Conservation (phyloP, 805 yeast species). For the Zygoascus flipseniorum region DNA sequence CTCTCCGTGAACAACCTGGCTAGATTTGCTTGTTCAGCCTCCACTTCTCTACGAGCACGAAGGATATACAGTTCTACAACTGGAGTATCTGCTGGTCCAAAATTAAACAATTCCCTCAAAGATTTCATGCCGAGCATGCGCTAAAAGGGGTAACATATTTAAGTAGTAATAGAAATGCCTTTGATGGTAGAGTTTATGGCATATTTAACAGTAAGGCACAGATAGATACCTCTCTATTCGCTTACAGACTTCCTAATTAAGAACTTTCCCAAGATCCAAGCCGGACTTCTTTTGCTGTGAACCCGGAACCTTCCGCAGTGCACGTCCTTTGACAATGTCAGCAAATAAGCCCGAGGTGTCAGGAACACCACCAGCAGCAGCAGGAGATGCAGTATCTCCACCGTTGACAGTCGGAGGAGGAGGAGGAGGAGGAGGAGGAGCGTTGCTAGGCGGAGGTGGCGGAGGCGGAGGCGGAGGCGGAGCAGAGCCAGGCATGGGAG, state of each 20-base stretch:
- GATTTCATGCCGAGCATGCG: background rate
- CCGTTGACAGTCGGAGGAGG: conserved; percentile 29
- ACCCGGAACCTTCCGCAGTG: conserved; percentile 25
- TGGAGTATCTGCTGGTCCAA: background rate
- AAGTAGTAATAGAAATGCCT: too few species aligned
- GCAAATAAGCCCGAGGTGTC: conserved; percentile 25
- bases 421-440: conserved; percentile 26
- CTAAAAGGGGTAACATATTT: background rate
- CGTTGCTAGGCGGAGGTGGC: conserved; percentile 25
- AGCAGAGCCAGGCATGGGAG: conserved; percentile 31
- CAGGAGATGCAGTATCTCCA: conserved; percentile 16
- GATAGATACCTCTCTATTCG: too few species aligned
- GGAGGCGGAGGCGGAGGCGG: conserved; percentile 30
- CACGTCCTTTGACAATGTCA: conserved; percentile 28
- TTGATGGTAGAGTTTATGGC: too few species aligned
- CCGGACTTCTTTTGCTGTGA: conserved; percentile 21
- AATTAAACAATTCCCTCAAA: background rate
- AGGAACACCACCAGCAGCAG: conserved; percentile 29
- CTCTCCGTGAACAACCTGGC: background rate
- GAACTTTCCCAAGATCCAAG: conserved; percentile 22
- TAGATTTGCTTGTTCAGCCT: background rate
- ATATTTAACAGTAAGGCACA: too few species aligned
- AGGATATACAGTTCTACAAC: background rate
- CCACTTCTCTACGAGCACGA: background rate
- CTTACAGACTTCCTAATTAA: conserved; percentile 2